Base-by-base conservation (phyloP, 768 basidiomycete genomes). In the Dentipellis sp. region DNA sequence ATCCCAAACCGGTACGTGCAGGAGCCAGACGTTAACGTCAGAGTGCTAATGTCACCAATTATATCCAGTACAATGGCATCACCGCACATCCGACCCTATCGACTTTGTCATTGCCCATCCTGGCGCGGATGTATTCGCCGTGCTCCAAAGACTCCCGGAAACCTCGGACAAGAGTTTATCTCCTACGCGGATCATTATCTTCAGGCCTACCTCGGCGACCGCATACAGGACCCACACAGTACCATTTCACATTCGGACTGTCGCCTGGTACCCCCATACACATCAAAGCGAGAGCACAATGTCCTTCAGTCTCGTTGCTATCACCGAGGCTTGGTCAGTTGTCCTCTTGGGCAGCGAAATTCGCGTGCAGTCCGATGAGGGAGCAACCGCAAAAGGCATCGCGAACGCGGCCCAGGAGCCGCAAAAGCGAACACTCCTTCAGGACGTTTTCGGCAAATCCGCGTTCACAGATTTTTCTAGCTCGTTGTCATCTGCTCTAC, bases 371-470 rank as follows among this genome's bases (percentile, higher is more conserved):
- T 69, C 74, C 50, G 75, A 75, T 11, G 76, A 78, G 40, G 76
- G 75, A 17, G 63, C 72, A 3, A 68, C 70, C 12, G 71, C 77
- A 17, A 73, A 67, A 37, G 74, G 68, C 40, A 70, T 76, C 51
- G 64, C 66, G 50, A 65, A 63, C 19, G 57, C 65, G 10, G 39
- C 57, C 38, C 65, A 64, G 2, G 55, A 64, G 60, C 61, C 74
- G 7, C 66, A 68, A 21, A 74, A 64, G 59, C 73, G 76, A 56
- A 87, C 90, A 8, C 73, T 97, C 7, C 91, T 94, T 71, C 87
- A 91, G 67, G 92, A 94, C 65, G 89, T 94, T 65, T 97, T 95
- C 65, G 94, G 94, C 39, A 74, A 80, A 57, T 81, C 89, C 46
- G 86, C 87, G 2, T 82, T 93, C 62, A 62, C 64, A 6, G 66